These are phyloP conservation scores for Rhamnella rubrinervis DNA, from an alignment of 331 rosid genomes.

Conservation along the genomic window DNA sequence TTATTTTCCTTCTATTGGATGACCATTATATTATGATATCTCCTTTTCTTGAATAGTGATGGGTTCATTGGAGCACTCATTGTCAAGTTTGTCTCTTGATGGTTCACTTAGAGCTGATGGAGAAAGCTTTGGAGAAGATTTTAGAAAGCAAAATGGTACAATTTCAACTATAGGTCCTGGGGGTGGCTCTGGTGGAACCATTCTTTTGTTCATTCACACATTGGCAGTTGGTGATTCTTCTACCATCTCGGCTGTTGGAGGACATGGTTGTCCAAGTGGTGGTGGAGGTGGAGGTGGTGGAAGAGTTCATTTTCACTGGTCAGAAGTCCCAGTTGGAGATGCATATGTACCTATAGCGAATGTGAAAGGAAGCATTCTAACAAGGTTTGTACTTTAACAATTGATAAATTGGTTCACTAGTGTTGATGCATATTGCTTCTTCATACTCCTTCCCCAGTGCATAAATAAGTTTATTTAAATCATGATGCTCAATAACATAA, in stretches of 20 bases:
- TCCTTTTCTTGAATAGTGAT: slow-evolving; percentile 48
- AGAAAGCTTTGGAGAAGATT: slow-evolving; percentile 71
- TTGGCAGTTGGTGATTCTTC: slow-evolving; percentile 66
- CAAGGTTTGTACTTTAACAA: slow-evolving; percentile 48
- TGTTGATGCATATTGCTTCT: not conserved
- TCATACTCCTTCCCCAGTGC: too few species aligned
- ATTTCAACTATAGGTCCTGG: slow-evolving; percentile 79
- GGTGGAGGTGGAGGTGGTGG: slow-evolving; percentile 99
- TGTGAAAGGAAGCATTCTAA: slow-evolving; percentile 62
- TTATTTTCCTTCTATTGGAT: slow-evolving; percentile 10
- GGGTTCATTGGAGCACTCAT: slow-evolving; percentile 89
- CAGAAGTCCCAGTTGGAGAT: slow-evolving; percentile 82
- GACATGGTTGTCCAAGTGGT: slow-evolving; percentile 66
- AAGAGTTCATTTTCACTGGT: slow-evolving; percentile 97
- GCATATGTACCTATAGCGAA: slow-evolving; percentile 82
- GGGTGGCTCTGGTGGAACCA: slow-evolving; percentile 98
- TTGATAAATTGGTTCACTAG: not conserved
- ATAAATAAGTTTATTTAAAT: too few species aligned
- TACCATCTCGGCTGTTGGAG: slow-evolving; percentile 79
- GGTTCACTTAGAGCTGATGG: slow-evolving; percentile 90
- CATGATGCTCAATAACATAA: too few species aligned
- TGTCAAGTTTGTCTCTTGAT: slow-evolving; percentile 62
- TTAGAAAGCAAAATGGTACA: slow-evolving; percentile 34
- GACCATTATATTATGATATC: not conserved
- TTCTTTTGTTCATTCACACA: slow-evolving; percentile 68